Evolutionary conservation across 257 asterid species (phyloP).

Genomic region (Linaria vulgaris): DNA sequence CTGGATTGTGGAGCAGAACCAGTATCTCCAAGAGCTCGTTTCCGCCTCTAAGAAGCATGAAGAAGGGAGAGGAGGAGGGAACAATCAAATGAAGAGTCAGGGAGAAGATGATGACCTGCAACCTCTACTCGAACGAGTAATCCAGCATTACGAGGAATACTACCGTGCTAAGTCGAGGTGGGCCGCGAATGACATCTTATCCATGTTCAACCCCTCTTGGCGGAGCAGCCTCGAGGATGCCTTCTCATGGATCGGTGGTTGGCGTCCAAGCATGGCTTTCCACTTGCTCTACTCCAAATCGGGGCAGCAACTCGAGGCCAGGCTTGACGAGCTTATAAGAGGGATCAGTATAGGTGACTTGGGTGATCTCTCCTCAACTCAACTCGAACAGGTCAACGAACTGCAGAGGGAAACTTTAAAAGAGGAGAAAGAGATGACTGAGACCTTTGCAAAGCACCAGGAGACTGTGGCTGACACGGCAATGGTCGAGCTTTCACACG

Average conservation of each 20-base stretch:
- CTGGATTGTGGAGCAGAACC: no score
- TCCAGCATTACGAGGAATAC: slow-evolving; percentile 38
- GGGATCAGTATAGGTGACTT: slow-evolving; percentile 32
- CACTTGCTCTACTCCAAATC: slow-evolving; percentile 41
- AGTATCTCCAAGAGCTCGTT: no score
- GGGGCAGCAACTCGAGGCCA: slow-evolving; percentile 33
- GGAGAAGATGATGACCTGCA: background rate
- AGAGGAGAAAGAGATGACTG: slow-evolving; percentile 39
- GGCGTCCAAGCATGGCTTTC: slow-evolving; percentile 47
- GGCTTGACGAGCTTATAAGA: slow-evolving; percentile 23
- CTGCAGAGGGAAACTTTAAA: slow-evolving; percentile 33
- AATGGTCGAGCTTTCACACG: slow-evolving; percentile 39
- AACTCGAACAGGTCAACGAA: slow-evolving; percentile 27
- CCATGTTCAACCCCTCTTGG: slow-evolving; percentile 41
- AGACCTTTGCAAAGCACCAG: slow-evolving; percentile 38
- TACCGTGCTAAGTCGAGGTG: slow-evolving; percentile 30
- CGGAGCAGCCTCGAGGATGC: slow-evolving; percentile 41
- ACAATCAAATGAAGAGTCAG: no score
- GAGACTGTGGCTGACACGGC: slow-evolving; percentile 36
- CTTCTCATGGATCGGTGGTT: slow-evolving; percentile 45
- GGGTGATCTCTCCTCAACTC: slow-evolving; percentile 26
- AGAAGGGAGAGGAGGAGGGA: no score
- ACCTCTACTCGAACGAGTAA: slow-evolving; percentile 1
- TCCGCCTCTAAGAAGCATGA: no score
- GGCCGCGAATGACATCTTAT: slow-evolving; percentile 20